Conservation (phyloP, 108 stramenopile genomes). For the Nitzschia sp. region DNA sequence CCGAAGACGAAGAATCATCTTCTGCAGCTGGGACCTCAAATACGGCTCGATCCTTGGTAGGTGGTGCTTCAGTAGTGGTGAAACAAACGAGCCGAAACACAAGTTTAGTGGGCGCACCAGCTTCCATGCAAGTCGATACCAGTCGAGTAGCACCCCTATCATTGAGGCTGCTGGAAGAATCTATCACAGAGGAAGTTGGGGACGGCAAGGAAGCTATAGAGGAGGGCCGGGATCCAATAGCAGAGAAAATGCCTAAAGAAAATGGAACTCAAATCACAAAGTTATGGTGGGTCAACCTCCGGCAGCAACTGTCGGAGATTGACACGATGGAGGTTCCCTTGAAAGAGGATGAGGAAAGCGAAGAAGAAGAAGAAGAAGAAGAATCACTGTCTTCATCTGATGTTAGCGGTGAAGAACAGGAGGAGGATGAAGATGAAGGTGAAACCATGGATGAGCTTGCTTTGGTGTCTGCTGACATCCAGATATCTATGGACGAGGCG, state of each 20-base stretch:
- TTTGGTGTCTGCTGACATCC: neutral
- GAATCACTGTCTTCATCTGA: slow-evolving; percentile 4
- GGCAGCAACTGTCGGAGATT: slow-evolving; percentile 22
- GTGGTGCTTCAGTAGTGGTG: neutral
- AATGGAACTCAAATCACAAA: neutral
- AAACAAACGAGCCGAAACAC: neutral
- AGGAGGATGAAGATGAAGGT: slow-evolving; percentile 8
- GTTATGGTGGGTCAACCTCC: slow-evolving; percentile 31
- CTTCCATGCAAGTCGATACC: neutral
- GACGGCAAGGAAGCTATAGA: neutral
- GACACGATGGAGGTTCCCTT: neutral
- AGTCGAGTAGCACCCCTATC: neutral
- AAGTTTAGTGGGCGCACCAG: neutral
- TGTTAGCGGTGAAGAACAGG: neutral
- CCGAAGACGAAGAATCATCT: neutral
- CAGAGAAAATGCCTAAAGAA: neutral
- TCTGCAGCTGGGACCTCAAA: neutral
- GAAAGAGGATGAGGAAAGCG: slow-evolving; percentile 1
- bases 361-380: too few relatives aligned
- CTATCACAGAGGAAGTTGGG: neutral
- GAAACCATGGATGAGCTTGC: neutral
- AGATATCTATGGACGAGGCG: neutral
- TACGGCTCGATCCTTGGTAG: neutral
- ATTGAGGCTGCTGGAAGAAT: neutral
- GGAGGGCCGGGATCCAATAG: neutral